Evolutionary conservation across 345 rosid genomes (phyloP).

Genomic region (Populus nigra): DNA sequence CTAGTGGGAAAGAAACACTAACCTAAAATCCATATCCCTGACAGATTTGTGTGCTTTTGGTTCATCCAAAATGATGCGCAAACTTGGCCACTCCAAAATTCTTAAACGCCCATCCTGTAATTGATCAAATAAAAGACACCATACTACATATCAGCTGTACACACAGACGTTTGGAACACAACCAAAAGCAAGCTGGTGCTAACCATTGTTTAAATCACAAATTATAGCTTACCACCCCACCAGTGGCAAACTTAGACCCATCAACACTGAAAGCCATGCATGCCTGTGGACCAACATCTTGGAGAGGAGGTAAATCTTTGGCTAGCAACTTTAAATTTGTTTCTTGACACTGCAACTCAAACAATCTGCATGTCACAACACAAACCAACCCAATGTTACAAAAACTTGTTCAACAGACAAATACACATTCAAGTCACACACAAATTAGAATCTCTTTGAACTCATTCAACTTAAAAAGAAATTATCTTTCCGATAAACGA

Average conservation of each 20-base stretch:
- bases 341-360: constrained; percentile 60
- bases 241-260: constrained; percentile 81
- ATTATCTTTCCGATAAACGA: not conserved
- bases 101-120: constrained; percentile 85
- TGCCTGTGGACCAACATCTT: constrained; percentile 68
- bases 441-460: not conserved
- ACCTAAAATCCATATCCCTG: constrained; percentile 89
- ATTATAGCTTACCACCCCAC: constrained; percentile 70
- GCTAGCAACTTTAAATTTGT: constrained; percentile 43
- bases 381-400: not conserved
- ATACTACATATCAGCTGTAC: not conserved
- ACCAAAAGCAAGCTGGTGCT: not conserved
- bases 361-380: constrained; percentile 48
- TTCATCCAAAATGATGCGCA: constrained; percentile 63
- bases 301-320: constrained; percentile 58
- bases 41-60: constrained; percentile 79
- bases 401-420: not conserved
- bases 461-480: not conserved
- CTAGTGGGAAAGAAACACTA: not conserved
- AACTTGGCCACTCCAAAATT: constrained; percentile 86
- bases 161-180: not conserved
- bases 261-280: constrained; percentile 86
- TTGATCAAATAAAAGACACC: constrained; percentile 15
- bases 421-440: not conserved
- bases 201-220: not conserved